Evolutionary conservation across 1,284 basidiomycete genomes (phyloP).

Genomic region (Taiwanofungus camphoratus): DNA sequence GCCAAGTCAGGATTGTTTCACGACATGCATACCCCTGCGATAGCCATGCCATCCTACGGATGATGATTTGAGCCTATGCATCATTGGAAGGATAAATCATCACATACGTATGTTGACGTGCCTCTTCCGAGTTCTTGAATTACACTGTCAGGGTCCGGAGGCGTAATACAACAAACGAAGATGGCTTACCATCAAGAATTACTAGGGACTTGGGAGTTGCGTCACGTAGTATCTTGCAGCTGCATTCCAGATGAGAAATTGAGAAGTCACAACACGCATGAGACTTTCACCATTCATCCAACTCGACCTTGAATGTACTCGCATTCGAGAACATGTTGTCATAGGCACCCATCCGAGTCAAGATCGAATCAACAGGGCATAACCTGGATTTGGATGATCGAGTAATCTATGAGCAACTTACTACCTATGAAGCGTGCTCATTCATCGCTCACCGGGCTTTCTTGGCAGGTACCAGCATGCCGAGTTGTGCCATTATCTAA

Average conservation of each 20-base stretch:
- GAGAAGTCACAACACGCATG: slow-evolving; percentile 12
- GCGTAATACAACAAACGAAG: slow-evolving; percentile 6
- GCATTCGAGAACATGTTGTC: slow-evolving; percentile 96
- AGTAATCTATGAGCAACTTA: no score
- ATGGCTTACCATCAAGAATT: slow-evolving; percentile 80
- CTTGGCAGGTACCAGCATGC: slow-evolving; percentile 93
- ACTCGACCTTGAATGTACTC: slow-evolving; percentile 94
- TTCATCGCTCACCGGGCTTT: slow-evolving; percentile 57
- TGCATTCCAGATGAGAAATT: slow-evolving; percentile 24
- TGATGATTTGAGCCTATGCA: slow-evolving; percentile 19
- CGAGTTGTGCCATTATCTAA: slow-evolving; percentile 95
- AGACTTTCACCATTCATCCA: slow-evolving; percentile 98
- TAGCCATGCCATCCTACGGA: slow-evolving; percentile 88
- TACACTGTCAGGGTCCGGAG: slow-evolving; percentile 4
- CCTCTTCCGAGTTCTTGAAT: slow-evolving; percentile 80
- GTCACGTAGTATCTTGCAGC: slow-evolving; percentile 86
- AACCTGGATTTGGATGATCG: no score
- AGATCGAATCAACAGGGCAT: slow-evolving; percentile 88
- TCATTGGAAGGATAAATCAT: slow-evolving; percentile 1
- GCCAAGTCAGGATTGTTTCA: slow-evolving; percentile 3
- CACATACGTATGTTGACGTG: slow-evolving; percentile 75
- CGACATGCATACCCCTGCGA: slow-evolving; percentile 63
- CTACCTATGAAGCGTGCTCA: not conserved
- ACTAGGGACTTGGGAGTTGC: slow-evolving; percentile 90
- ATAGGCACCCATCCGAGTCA: slow-evolving; percentile 98